Conservation (phyloP, 805 yeast genomes). For the Yarrowia keelungensis region DNA sequence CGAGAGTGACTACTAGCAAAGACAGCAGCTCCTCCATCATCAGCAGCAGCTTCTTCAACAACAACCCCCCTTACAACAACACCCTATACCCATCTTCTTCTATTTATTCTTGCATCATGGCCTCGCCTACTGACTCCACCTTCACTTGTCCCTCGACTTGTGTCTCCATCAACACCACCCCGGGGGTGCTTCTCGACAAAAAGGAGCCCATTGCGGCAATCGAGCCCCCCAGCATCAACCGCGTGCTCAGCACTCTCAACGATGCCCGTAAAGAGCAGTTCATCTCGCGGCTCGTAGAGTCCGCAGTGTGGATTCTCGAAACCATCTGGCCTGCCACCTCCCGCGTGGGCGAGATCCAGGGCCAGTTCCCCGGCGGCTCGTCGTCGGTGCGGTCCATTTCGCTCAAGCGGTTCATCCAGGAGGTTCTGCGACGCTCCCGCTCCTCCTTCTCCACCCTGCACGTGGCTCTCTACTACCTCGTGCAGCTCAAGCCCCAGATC, state of each 20-base stretch:
- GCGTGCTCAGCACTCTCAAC: conserved; percentile 20
- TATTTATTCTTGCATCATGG: conserved; percentile 31
- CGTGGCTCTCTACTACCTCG: conserved; percentile 69
- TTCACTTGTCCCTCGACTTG: conserved; percentile 35
- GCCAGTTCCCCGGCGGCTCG: conserved; percentile 41
- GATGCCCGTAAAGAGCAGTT: conserved; percentile 31
- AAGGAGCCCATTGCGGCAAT: conserved; percentile 14
- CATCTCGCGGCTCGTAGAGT: conserved; percentile 43
- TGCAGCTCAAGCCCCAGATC: conserved; percentile 53
- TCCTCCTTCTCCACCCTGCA: conserved; percentile 69
- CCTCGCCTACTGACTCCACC: conserved; percentile 34
- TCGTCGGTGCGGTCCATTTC: conserved; percentile 45
- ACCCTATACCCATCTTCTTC: neutral
- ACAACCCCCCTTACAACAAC: neutral
- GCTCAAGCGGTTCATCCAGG: conserved; percentile 51
- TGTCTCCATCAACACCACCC: conserved; percentile 30
- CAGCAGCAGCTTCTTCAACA: neutral
- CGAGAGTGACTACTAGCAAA: no score
- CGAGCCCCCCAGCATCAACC: conserved; percentile 34
- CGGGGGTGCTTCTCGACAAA: conserved; percentile 25
- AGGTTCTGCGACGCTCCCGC: conserved; percentile 57
- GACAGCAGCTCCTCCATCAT: no score
- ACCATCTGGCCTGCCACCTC: conserved; percentile 48
- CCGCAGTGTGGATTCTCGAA: conserved; percentile 46
- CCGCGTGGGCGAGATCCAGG: conserved; percentile 39